Base-by-base conservation (phyloP, 805 yeast genomes). In the Lachancea mirantina region DNA sequence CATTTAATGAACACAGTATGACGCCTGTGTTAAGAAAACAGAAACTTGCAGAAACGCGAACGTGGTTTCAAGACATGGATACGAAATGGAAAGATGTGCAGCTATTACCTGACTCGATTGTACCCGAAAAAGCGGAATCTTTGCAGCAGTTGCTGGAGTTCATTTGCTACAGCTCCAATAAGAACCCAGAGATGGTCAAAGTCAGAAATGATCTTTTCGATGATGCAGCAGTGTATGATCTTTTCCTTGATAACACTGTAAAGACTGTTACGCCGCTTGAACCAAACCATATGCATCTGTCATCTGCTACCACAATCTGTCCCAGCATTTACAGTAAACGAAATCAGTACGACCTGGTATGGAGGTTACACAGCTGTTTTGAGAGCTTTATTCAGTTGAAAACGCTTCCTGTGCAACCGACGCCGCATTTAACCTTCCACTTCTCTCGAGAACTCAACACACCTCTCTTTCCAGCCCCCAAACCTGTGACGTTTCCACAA, bases 311-410 rank as follows among this genome's bases (percentile, higher is more conserved):
- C 19, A 35, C 47, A 4, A 39, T 42, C 9, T 51, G 51, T 8
- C 41, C 42, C 11, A 53, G 57, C 30, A 56, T 57, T 14, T 46
- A 40, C 20, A 47, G 47, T 37, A 40, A 50, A 2, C 52, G 49
- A 10, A 61, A 61, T 32, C 62, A 57, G 32, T 64, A 60, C 35
- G 63, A 64, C 34, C 37, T 65, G 26, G 63, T 65, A 2, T 65
- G 70, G 70, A 59, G 60, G 13, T 44, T 65, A 2, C 68, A 64
- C 39, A 68, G 63, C 13, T 57, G 58, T 14, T 32, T 63, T 10
- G 53, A 62, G 6, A 53, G 50, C 6, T 62, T 57, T 39, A 51
- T 57, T 21, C 46, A 36, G 8, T 32, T 62, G 9, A 50, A 50
- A 29, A 61, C 61, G 35, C 39, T 64, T 8, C 58, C 63, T 1